These are phyloP conservation scores for Abelmoschus esculentus DNA, from an alignment of 345 rosid species.

Conservation along the genomic window DNA sequence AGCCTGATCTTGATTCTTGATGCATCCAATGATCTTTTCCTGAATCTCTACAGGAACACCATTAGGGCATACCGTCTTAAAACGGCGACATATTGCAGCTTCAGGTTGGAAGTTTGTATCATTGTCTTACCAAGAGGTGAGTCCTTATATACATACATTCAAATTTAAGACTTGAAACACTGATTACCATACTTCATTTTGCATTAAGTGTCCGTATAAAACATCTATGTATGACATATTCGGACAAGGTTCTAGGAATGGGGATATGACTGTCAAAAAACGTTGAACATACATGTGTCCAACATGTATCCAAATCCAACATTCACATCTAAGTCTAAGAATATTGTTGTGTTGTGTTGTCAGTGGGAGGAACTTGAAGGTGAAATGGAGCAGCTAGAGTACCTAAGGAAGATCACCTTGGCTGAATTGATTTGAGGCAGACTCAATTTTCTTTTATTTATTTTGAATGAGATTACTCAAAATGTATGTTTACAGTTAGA, in stretches of 20 bases:
- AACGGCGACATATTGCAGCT: slow-evolving; percentile 62
- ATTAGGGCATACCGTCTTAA: slow-evolving; percentile 80
- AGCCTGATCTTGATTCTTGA: not conserved
- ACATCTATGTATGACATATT: too few relatives aligned
- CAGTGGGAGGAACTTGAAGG: slow-evolving; percentile 93
- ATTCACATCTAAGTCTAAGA: not conserved
- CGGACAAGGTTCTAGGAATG: not conserved
- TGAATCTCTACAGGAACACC: slow-evolving; percentile 51
- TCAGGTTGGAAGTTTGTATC: slow-evolving; percentile 87
- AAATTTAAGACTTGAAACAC: too few relatives aligned
- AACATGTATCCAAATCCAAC: not conserved
- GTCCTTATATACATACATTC: not conserved
- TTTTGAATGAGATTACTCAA: not conserved
- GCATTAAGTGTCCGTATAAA: too few relatives aligned
- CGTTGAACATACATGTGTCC: not conserved
- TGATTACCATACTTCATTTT: too few relatives aligned
- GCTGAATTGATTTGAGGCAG: slow-evolving; percentile 16
- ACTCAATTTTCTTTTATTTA: not conserved
- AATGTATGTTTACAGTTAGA: not conserved
- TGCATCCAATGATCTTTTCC: not conserved
- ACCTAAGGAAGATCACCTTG: slow-evolving; percentile 54
- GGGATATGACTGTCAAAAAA: not conserved
- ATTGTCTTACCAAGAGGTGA: slow-evolving; percentile 70
- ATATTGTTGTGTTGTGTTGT: not conserved
- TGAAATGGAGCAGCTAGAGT: slow-evolving; percentile 68